Percentiles rank a stretch among this genome's conserved stretches.
Evolutionary conservation across 2,329 filamentous ascomycete species (phyloP).

Genomic region (Colletotrichum sojae): DNA sequence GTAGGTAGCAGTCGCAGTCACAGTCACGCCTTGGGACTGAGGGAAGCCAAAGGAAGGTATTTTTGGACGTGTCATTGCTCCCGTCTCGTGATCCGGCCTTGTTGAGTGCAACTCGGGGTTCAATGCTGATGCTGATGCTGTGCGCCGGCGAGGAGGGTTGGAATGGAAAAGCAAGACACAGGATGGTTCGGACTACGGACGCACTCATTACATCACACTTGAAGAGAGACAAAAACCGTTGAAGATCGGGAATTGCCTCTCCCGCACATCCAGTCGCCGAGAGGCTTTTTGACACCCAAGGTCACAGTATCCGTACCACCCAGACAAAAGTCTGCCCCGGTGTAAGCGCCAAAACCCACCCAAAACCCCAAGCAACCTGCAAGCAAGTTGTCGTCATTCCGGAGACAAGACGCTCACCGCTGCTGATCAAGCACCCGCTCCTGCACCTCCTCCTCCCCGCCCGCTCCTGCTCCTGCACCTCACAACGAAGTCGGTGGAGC

Average conservation of each 20-base stretch:
- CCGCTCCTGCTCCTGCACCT: background rate
- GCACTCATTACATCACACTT: background rate
- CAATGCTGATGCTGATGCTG: no score
- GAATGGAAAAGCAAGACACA: background rate
- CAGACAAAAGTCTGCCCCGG: background rate
- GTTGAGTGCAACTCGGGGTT: background rate
- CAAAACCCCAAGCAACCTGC: background rate
- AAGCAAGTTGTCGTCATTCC: conserved; percentile 36
- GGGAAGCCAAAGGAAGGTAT: conserved; percentile 19
- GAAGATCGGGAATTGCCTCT: background rate
- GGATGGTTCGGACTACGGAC: conserved; percentile 8
- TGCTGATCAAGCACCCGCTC: conserved; percentile 30
- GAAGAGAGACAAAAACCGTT: background rate
- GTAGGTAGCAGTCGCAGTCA: background rate
- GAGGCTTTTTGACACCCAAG: background rate
- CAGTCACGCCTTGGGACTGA: conserved; percentile 6
- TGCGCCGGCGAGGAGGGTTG: background rate
- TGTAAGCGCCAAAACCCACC: background rate
- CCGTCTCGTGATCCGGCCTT: conserved; percentile 4
- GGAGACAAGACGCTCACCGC: conserved; percentile 29
- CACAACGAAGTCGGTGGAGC: conserved; percentile 7
- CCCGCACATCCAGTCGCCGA: background rate
- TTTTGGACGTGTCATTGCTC: conserved; percentile 34
- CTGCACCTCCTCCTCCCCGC: background rate
- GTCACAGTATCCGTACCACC: no score